Evolutionary conservation across 1,284 basidiomycete species (phyloP), one percentile per base, ranked within the genome.

Genomic region (Malassezia restricta): DNA sequence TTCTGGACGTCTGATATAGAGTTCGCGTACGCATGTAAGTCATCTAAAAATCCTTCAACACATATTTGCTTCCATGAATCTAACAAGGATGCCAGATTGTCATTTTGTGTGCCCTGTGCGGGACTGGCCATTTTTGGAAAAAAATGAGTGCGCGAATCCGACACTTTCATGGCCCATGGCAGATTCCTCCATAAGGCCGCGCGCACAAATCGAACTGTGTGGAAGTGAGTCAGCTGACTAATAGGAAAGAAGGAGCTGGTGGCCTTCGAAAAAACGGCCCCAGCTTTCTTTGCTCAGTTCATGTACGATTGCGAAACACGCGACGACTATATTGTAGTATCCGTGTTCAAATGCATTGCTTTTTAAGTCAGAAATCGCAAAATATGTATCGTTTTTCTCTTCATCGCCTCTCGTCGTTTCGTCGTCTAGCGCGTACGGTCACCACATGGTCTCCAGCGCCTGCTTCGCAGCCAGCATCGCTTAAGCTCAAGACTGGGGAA

Each of bases 401-500:
- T 15, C 15, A 37, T 17, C 31, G 52, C 49, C 12, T 47, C 50
- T 35, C 15, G 48, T 29, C 57, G 58, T 24, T 24, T 24, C 20
- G 20, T 24, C 41, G 49, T 40, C 32, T 50, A 54, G 20, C 59
- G 54, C 54, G 60, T 51, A n/a, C 12, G 30, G 54, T 64, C 37
- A 59, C 69, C 48, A 71, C 66, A 11, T 58, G 53, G 31, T 66
- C 69, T 9, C 46, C 59, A 31, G 64, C 68, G 38, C 68, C 68
- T 6, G 58, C 59, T 3, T 59, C 66, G 24, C 60, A 66, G 56
- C 89, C 90, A 17, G 94, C 92, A 6, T 80, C 83, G 1, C 79
- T 99, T 17, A 90, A 95, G 75, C 80, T 98, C 55, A 92, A 94
- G 77, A 83, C 87, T 6, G 92, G 92, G 38, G 84, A 98, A 76